Conservation (phyloP, 169 alveolate genomes). For the Pseudocohnilembus persalinus region DNA sequence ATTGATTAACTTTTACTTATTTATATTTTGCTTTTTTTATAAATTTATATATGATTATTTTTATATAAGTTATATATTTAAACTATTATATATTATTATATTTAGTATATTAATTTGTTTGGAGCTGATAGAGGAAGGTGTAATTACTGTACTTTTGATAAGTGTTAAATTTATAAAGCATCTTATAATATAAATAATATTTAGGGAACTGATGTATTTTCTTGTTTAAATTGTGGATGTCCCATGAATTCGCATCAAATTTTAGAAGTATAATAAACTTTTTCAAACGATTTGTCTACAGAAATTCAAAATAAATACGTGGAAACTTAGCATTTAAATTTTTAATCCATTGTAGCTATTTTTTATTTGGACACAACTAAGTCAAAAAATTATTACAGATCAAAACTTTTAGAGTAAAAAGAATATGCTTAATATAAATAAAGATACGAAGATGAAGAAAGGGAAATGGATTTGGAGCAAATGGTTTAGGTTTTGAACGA, state of each 20-base stretch:
- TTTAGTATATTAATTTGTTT: constrained; percentile 40
- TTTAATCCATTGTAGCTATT: constrained; percentile 28
- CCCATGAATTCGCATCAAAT: constrained; percentile 46
- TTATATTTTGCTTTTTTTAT: no score
- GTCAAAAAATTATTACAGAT: background rate
- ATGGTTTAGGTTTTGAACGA: constrained; percentile 32
- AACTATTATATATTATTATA: no score
- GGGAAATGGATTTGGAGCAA: constrained; percentile 33
- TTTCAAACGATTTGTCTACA: constrained; percentile 22
- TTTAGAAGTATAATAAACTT: constrained; percentile 8
- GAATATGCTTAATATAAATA: background rate
- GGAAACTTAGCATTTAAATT: constrained; percentile 32
- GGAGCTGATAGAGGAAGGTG: constrained; percentile 37
- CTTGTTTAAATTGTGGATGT: constrained; percentile 41
- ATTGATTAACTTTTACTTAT: no score
- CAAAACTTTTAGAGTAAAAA: background rate
- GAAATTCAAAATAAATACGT: constrained; percentile 29
- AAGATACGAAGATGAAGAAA: background rate
- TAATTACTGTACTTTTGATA: background rate
- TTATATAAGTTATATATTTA: no score
- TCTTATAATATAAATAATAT: constrained; percentile 33
- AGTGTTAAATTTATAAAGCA: constrained; percentile 37
- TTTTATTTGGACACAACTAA: constrained; percentile 31
- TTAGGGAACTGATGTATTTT: constrained; percentile 37
- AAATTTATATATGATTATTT: no score